Evolutionary conservation across 2,329 filamentous ascomycete species (phyloP).

Genomic region (Piedraia hortae): DNA sequence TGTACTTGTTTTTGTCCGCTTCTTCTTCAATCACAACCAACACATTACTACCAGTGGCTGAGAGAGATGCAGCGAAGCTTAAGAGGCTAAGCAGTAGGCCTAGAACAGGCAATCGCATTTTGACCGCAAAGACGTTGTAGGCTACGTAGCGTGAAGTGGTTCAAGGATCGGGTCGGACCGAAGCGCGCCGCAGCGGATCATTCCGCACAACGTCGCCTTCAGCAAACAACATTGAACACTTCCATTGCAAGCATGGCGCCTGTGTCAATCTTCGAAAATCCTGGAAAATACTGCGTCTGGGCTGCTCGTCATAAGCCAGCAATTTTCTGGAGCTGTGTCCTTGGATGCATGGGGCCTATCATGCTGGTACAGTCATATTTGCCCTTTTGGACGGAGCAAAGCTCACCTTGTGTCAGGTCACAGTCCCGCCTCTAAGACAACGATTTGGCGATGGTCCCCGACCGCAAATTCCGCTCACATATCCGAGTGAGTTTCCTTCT

Average conservation of each 20-base stretch:
- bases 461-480: slow-evolving; percentile 55
- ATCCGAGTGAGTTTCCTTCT: slow-evolving; percentile 49
- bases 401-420: slow-evolving; percentile 14
- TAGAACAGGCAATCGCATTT: slow-evolving; percentile 11
- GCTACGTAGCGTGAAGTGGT: slow-evolving; percentile 2
- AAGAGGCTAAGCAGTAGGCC: slow-evolving; percentile 35
- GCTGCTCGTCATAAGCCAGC: slow-evolving; percentile 67
- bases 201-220: neutral
- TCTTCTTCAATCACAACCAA: slow-evolving; percentile 68
- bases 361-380: slow-evolving; percentile 19
- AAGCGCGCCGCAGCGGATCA: neutral
- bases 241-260: slow-evolving; percentile 26
- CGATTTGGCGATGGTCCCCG: slow-evolving; percentile 47
- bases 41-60: slow-evolving; percentile 51
- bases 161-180: neutral
- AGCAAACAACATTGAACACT: neutral
- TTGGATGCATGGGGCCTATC: slow-evolving; percentile 48
- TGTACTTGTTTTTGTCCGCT: slow-evolving; percentile 56
- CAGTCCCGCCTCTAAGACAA: slow-evolving; percentile 45
- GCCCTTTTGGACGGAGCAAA: neutral
- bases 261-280: slow-evolving; percentile 60
- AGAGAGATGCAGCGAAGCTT: slow-evolving; percentile 44
- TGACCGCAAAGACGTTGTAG: slow-evolving; percentile 2
- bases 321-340: slow-evolving; percentile 60
- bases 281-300: slow-evolving; percentile 69